Conservation (phyloP, 176 grass and related monocot genomes). For the Carex parvula region DNA sequence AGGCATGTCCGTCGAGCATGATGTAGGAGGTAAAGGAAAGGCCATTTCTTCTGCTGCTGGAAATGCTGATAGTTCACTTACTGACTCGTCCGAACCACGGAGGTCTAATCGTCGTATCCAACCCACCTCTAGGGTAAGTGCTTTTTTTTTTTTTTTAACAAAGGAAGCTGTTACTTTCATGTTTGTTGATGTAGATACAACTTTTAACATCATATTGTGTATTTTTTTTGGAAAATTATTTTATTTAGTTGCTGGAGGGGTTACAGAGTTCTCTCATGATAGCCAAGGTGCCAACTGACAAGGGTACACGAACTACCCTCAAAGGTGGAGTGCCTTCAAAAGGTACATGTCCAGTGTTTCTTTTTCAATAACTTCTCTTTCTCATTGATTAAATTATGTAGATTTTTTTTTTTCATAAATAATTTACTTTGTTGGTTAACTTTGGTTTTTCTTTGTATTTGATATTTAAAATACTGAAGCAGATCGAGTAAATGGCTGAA, state of each 20-base stretch:
- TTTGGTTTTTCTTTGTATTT: conserved; percentile 11
- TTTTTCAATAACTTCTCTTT: not conserved
- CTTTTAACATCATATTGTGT: conserved; percentile 22
- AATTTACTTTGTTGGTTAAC: not conserved
- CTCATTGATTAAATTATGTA: not conserved
- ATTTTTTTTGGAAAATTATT: not conserved
- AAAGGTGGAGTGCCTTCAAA: conserved; percentile 50
- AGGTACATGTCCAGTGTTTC: conserved; percentile 37
- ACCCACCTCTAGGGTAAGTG: conserved; percentile 81
- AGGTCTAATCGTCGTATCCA: conserved; percentile 92
- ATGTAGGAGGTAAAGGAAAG: conserved; percentile 34
- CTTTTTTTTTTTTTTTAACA: not conserved
- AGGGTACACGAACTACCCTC: conserved; percentile 44
- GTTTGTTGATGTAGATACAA: conserved; percentile 7
- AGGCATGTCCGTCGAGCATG: conserved; percentile 5
- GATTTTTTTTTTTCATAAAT: not conserved
- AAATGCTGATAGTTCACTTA: conserved; percentile 36
- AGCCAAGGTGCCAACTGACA: conserved; percentile 75
- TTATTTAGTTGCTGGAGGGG: conserved; percentile 75
- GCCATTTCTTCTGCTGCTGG: conserved; percentile 31
- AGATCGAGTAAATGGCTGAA: conserved; percentile 54
- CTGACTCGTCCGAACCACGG: conserved; percentile 62
- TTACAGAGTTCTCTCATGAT: conserved; percentile 86
- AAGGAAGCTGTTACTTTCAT: not conserved
- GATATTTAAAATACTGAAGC: conserved; percentile 20